Percentiles rank a stretch among this genome's conserved stretches.
Conservation (phyloP, 2,329 filamentous ascomycete species). For the Xylaria digitata region DNA sequence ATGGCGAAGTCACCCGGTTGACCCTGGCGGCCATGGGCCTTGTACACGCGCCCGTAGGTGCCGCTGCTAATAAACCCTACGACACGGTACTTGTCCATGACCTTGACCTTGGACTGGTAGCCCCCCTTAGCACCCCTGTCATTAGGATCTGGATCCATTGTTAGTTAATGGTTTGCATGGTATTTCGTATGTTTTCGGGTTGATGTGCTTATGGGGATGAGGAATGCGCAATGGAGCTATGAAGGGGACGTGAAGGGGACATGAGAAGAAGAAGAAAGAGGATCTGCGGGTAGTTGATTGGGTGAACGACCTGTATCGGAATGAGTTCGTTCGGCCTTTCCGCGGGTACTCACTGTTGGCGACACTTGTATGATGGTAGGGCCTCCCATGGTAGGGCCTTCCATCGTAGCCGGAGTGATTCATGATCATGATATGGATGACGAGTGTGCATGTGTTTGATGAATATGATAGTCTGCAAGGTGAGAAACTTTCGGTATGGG, state of each 20-base stretch:
- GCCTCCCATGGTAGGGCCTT: slow-evolving; percentile 4
- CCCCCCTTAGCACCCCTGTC: slow-evolving; percentile 57
- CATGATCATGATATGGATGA: background rate
- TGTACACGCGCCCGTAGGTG: slow-evolving; percentile 98
- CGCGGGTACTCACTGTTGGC: slow-evolving; percentile 18
- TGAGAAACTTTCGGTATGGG: background rate
- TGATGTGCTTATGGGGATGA: background rate
- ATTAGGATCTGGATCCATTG: slow-evolving; percentile 62
- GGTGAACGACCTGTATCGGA: background rate
- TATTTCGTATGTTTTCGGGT: background rate
- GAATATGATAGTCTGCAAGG: background rate
- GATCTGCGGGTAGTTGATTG: background rate
- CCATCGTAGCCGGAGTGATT: background rate
- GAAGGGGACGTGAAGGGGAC: background rate
- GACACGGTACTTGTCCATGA: slow-evolving; percentile 94
- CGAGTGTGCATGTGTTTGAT: background rate
- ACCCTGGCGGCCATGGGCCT: slow-evolving; percentile 81
- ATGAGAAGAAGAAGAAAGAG: background rate
- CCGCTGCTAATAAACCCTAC: slow-evolving; percentile 98
- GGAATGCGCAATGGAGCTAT: too few species aligned
- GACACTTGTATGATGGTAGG: slow-evolving; percentile 14
- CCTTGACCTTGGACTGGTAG: slow-evolving; percentile 85
- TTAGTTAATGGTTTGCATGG: slow-evolving; percentile 1
- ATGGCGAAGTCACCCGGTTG: slow-evolving; percentile 90
- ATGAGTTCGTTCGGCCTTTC: background rate